Conservation (phyloP, 371 early-diverging fungal genomes). For the Mucor mucedo region DNA sequence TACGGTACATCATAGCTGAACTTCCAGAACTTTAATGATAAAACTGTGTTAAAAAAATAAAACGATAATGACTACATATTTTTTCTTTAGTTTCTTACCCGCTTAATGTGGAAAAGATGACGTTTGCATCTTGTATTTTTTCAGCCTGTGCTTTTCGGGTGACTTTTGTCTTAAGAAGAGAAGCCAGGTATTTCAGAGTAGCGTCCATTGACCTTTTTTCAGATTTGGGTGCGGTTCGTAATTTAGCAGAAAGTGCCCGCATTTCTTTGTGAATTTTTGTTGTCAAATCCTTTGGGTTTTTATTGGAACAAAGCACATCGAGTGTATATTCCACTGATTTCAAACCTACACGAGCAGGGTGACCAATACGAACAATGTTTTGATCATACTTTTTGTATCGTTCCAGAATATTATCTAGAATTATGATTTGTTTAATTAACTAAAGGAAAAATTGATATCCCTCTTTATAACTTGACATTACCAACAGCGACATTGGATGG, state of each 20-base stretch:
- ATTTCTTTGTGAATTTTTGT: not conserved
- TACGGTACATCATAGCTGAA: conserved; percentile 47
- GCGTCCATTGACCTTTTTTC: not conserved
- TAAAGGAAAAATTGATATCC: too few species aligned
- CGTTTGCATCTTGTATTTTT: conserved; percentile 56
- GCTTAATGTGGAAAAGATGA: conserved; percentile 64
- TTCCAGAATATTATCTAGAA: not conserved
- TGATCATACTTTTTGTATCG: not conserved
- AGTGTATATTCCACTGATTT: conserved; percentile 59
- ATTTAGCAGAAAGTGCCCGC: not conserved
- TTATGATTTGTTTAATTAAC: too few species aligned
- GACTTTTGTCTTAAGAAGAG: conserved; percentile 56
- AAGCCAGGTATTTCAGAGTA: not conserved
- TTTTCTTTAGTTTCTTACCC: conserved; percentile 31
- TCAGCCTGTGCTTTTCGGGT: conserved; percentile 71
- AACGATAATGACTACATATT: too few species aligned
- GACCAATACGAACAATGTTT: conserved; percentile 80
- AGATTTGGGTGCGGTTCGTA: too few species aligned
- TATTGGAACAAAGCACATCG: not conserved
- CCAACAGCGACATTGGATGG: conserved; percentile 93
- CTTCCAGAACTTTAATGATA: conserved; percentile 47
- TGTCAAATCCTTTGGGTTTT: not conserved
- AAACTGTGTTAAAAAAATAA: too few species aligned
- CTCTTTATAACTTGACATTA: conserved; percentile 28
- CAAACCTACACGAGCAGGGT: conserved; percentile 80